Base-by-base conservation (phyloP, 371 early-diverging fungal species). In the Dichotomocladium elegans region DNA sequence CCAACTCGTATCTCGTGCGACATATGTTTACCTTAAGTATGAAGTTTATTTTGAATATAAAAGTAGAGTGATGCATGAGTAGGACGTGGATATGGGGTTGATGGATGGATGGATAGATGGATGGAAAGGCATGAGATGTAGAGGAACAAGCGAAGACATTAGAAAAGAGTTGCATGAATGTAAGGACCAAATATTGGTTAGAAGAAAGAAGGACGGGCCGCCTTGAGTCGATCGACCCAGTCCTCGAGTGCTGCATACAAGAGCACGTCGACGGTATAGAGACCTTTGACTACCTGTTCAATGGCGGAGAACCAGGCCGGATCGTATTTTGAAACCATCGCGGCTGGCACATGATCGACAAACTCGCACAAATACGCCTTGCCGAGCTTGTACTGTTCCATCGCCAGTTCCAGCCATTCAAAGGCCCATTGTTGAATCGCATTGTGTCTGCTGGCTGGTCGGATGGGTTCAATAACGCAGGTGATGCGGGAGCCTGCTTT, bases 401-500 rank as follows among this genome's bases (percentile, higher is more conserved):
- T 12, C 1, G 35, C 25, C 22, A 22, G 24, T 7, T 30, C 33
- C 21, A 30, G 31, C 3, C 31, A 4, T 11, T 15, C 15, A 11
- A 21, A 7, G 26, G 26, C 12, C 24, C 17, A 30, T 12, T 34
- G 19, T 14, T 48, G 22, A 14, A 48, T 48, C 10, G 49, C 9
- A 30, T 48, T 35, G 2, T 34, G 26, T 0, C 15, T 17, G 8
- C 15, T 19, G 12, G 24, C 21, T 35, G 29, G 3, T 21, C 26
- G 34, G 10, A 24, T 24, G 9, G 24, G 49, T 35, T 48, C 49
- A 35, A 48, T 33, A 1, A 48, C 49, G 21, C 49, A 48, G 25
- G 49, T 48, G 33, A 48, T 48, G 4, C 31, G 49, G 17, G 49
- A 2, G 22, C 33, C 24, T 30, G 15, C n/a, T 24, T 48, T 48